Percentiles rank a stretch among this genome's conserved stretches.
phyloP scores from a whole-genome alignment of 179 eudicot species.

The Spinacia oleracea region DNA sequence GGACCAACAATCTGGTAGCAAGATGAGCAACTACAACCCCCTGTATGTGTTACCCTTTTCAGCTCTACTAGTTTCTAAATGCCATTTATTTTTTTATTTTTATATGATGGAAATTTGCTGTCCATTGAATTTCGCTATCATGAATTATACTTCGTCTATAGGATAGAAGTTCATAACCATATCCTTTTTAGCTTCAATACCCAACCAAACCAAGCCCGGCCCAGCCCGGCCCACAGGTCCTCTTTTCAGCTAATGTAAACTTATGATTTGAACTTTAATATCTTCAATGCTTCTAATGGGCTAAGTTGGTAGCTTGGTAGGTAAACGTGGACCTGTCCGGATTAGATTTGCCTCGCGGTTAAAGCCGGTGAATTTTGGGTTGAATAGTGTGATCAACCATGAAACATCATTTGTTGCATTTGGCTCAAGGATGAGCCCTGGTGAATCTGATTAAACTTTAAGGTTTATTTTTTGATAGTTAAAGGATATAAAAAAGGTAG shows the following conservation, averaged over 20 bases:
- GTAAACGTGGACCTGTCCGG: background rate
- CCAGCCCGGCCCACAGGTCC: background rate
- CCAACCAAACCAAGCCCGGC: too few relatives aligned
- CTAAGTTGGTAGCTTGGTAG: background rate
- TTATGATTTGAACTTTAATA: background rate
- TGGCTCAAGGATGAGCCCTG: too few relatives aligned
- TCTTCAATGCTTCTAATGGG: background rate
- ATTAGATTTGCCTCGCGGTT: background rate
- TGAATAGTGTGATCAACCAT: background rate
- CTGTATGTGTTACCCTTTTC: background rate
- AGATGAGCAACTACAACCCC: background rate
- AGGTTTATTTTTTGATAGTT: too few relatives aligned
- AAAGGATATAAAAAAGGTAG: too few relatives aligned
- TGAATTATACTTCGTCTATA: background rate
- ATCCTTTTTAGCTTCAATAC: background rate
- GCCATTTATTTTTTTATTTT: background rate
- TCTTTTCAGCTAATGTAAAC: background rate
- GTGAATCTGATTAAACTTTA: too few relatives aligned
- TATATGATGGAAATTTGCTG: conserved; percentile 7
- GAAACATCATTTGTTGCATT: too few relatives aligned
- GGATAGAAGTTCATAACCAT: background rate
- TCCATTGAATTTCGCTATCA: conserved; percentile 7
- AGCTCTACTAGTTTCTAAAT: conserved; percentile 13
- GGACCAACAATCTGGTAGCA: background rate
- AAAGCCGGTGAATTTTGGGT: background rate